Evolutionary conservation across 2,329 filamentous ascomycete species (phyloP), one percentile per base, ranked within the genome.

Genomic region (Penicillium sp.): DNA sequence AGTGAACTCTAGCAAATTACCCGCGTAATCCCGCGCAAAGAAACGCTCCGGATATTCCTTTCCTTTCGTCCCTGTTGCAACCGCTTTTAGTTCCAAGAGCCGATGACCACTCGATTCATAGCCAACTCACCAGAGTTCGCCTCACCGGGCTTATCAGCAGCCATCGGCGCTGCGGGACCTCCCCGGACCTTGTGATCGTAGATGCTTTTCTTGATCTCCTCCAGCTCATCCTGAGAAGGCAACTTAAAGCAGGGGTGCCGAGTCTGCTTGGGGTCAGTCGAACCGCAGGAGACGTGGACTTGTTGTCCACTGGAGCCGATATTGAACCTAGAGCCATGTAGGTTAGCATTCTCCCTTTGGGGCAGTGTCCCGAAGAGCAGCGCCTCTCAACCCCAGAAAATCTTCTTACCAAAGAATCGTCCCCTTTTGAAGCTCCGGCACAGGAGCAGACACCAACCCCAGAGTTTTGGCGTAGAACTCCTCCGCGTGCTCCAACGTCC

Each of bases 171-270:
- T 0, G 75, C 76, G 2, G 71, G 65, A 0, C 78, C 79, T 0
- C 79, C 80, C 0, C 63, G 64, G 47, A 75, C 61, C 55, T 73
- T 74, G 64, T 85, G 82, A 33, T 75, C 75, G 70, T 75, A 83
- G 14, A 86, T 73, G 43, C 68, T 70, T 52, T 69, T 60, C 58
- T 79, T 75, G 56, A 86, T 61, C 51, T 65, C 60, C 10, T 74
- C 57, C 42, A 86, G 66, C n/a, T 74, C 73, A 25, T 81, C 78
- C 1, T 61, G 66, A 11, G 72, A 76, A 1, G 66, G 73, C 2
- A 86, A 59, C 33, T 73, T 75, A 59, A 87, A 85, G 66, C 83
- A 87, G 3, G 82, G 81, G 58, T 86, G 83, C 2, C 81, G 74
- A 2, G 70, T 69, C 0, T 78, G 77, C 5, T 54, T 44, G 1